Base-by-base conservation (phyloP, 306 rosid genomes). In the Cajanus cajan region DNA sequence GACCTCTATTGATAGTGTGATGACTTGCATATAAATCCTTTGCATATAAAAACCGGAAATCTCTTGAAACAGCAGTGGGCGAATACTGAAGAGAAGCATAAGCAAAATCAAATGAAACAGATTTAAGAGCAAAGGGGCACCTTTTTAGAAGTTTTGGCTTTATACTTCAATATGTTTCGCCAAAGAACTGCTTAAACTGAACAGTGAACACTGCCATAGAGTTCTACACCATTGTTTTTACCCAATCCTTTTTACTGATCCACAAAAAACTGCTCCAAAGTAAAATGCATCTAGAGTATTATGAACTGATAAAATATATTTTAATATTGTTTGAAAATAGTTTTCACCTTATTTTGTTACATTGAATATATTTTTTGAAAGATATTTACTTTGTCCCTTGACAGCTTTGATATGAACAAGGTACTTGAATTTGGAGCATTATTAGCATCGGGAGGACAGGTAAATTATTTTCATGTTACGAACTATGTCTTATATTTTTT, bases 391-490 rank as follows among this genome's bases (percentile, higher is more conserved):
- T 75, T 68, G 36, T 75, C 71, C 47, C 71, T 25, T 62, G 58
- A 69, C 93, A 94, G 98, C 87, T 95, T 95, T 74, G 96, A 92
- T 86, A 80, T 95, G 83, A 90, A 83, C 87, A 92, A 92, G 88
- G 97, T 95, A 71, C 93, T 95, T 73, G 98, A 95, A 80, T 95
- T 91, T 87, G 98, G 98, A 59, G 90, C 98, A 48, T 86, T 95
- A 48, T 61, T 92, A 87, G 98, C 98, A 66, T 95, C 98, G 4
- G 97, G 98, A 55, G 98, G 98, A 76, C 98, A 95, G 97, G 98
- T 92, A 83, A 52, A 33, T 36, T 73, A 18, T 28, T 64, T 28
- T 25, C 39, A 47, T 66, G 37, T 66, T 33, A 55, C 44, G 45
- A 63, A 40, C 63, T 61, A 15, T 6, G 51, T 48, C 48, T 43